Conservation (phyloP, 768 basidiomycete species). For the Auricularia auricula-judae region DNA sequence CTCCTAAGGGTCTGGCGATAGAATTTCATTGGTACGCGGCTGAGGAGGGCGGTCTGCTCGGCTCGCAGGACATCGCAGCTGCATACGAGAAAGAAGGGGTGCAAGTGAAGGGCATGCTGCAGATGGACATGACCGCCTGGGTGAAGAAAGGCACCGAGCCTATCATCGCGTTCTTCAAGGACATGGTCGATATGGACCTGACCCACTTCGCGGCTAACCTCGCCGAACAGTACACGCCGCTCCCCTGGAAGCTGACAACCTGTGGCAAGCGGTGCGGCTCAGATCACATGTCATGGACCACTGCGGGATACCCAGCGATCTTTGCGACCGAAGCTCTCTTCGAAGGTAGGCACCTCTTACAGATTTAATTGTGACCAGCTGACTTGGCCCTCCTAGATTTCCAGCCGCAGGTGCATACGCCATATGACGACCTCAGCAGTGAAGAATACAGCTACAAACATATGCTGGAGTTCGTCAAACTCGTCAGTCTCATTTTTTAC, state of each 20-base stretch:
- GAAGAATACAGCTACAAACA: neutral
- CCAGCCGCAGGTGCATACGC: neutral
- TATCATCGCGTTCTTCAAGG: constrained; percentile 29
- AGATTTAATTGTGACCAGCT: no score
- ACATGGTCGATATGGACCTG: constrained; percentile 27
- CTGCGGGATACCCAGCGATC: constrained; percentile 28
- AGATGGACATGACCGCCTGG: constrained; percentile 20
- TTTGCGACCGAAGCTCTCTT: constrained; percentile 12
- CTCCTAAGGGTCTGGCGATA: constrained; percentile 37
- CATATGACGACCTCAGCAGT: neutral
- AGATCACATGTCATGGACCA: constrained; percentile 38
- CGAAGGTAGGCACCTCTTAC: neutral
- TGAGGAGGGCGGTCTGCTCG: constrained; percentile 74
- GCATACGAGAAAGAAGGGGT: constrained; percentile 34
- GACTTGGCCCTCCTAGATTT: neutral
- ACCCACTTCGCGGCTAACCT: constrained; percentile 24
- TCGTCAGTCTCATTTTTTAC: neutral
- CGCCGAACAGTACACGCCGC: neutral
- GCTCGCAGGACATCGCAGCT: constrained; percentile 53
- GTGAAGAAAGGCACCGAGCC: constrained; percentile 35
- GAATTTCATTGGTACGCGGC: constrained; percentile 83
- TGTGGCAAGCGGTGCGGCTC: constrained; percentile 31
- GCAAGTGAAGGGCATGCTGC: constrained; percentile 26
- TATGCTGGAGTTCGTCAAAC: neutral
- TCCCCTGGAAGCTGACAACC: constrained; percentile 1